These are phyloP conservation scores for Aspergillus homomorphus DNA, from an alignment of 495 filamentous ascomycete genomes.

Conservation along the genomic window DNA sequence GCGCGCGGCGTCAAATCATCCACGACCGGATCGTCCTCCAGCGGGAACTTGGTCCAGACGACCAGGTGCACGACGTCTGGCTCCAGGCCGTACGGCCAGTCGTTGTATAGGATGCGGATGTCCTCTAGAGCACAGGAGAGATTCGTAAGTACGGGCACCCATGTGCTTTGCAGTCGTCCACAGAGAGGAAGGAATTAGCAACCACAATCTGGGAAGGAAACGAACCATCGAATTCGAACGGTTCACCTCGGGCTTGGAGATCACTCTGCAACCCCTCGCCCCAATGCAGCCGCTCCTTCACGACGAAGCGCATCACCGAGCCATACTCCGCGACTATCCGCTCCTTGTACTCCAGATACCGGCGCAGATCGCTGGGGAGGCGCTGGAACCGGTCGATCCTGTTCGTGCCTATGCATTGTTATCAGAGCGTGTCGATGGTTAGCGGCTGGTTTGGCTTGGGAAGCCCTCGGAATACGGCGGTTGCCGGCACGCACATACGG, in stretches of 20 bases:
- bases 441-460: background rate
- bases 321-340: constrained; percentile 62
- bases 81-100: constrained; percentile 89
- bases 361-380: constrained; percentile 66
- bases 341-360: constrained; percentile 65
- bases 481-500: constrained; percentile 30
- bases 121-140: too few relatives aligned
- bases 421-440: background rate
- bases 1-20: constrained; percentile 63
- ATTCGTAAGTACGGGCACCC: too few relatives aligned
- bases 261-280: constrained; percentile 34
- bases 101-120: constrained; percentile 74
- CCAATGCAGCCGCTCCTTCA: constrained; percentile 66
- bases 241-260: constrained; percentile 41
- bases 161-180: too few relatives aligned
- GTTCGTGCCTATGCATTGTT: constrained; percentile 49
- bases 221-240: constrained; percentile 52
- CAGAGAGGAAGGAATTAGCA: background rate
- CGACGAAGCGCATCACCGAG: constrained; percentile 70
- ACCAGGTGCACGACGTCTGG: constrained; percentile 74
- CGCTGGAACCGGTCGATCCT: constrained; percentile 71
- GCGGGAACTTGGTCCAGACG: constrained; percentile 86
- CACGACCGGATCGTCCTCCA: constrained; percentile 63
- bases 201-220: background rate
- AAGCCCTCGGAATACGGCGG: too few relatives aligned